These are phyloP conservation scores for Dactylellina haptotyla DNA, from an alignment of 2,329 filamentous ascomycete species.

Conservation along the genomic window DNA sequence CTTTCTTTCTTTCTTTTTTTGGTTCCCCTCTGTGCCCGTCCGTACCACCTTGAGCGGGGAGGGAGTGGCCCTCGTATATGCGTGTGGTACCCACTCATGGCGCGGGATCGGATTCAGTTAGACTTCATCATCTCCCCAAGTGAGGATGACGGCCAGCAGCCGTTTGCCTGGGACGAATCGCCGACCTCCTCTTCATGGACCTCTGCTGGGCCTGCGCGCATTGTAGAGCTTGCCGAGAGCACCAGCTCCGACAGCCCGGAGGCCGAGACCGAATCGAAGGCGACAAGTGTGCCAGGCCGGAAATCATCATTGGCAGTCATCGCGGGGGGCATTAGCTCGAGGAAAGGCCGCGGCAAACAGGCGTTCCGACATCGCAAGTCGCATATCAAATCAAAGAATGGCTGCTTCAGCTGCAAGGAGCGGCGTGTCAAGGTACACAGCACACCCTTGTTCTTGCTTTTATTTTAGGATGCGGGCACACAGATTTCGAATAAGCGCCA, in stretches of 20 bases:
- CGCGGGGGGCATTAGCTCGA: not conserved
- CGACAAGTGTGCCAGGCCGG: conserved; percentile 1
- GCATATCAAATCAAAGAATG: conserved; percentile 54
- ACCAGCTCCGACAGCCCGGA: conserved; percentile 41
- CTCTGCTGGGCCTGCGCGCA: conserved; percentile 30
- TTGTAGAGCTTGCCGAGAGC: conserved; percentile 43
- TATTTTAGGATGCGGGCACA: not conserved
- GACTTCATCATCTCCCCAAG: conserved; percentile 47
- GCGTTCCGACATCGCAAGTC: conserved; percentile 52
- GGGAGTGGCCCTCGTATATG: conserved; percentile 50
- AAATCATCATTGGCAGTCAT: conserved; percentile 9
- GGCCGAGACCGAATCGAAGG: conserved; percentile 15
- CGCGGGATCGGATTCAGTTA: conserved; percentile 49
- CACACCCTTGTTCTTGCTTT: conserved; percentile 24
- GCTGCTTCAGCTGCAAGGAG: conserved; percentile 52
- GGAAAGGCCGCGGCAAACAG: conserved; percentile 47
- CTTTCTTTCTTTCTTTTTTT: not conserved
- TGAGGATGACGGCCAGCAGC: conserved; percentile 26
- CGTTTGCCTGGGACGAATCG: conserved; percentile 33
- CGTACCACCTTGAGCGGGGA: conserved; percentile 16
- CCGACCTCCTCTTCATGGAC: conserved; percentile 32
- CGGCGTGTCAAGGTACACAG: conserved; percentile 45
- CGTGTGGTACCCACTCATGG: conserved; percentile 49
- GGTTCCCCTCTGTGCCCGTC: not conserved
- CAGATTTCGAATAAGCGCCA: not conserved